Conservation (phyloP, 1,284 basidiomycete genomes). For the Ceratobasidium sp. region DNA sequence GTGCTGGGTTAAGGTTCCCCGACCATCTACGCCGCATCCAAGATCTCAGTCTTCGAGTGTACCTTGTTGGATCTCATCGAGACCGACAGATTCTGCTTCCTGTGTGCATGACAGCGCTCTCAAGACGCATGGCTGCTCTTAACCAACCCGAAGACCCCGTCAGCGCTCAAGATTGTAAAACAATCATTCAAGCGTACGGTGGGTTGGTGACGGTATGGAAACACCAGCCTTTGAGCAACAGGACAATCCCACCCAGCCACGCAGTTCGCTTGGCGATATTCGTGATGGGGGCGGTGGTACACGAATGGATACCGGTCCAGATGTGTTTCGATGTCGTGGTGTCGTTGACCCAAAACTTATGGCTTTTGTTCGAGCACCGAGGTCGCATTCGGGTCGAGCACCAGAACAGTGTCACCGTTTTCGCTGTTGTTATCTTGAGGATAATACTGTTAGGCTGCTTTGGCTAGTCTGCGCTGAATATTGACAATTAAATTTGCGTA, state of each 20-base stretch:
- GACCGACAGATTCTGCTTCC: not conserved
- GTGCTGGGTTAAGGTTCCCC: no score
- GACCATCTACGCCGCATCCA: not conserved
- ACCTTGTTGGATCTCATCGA: not conserved
- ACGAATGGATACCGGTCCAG: no score
- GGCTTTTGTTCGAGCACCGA: not conserved
- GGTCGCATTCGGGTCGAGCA: not conserved
- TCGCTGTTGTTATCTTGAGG: not conserved
- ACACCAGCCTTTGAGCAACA: not conserved
- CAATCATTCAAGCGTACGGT: not conserved
- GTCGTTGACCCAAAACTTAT: not conserved
- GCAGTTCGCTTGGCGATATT: not conserved
- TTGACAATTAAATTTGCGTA: no score
- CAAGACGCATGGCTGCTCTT: no score
- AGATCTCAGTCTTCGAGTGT: not conserved
- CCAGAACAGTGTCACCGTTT: not conserved
- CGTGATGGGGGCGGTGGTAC: not conserved
- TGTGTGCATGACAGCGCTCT: no score
- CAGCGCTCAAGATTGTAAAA: not conserved
- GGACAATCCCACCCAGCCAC: not conserved
- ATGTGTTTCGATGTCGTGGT: not conserved
- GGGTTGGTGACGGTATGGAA: not conserved
- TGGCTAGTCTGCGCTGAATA: no score
- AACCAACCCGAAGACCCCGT: no score
- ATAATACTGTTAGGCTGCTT: no score